Evolutionary conservation across 1,139 yeast species (phyloP).

Genomic region (Magnusiomyces paraingens): DNA sequence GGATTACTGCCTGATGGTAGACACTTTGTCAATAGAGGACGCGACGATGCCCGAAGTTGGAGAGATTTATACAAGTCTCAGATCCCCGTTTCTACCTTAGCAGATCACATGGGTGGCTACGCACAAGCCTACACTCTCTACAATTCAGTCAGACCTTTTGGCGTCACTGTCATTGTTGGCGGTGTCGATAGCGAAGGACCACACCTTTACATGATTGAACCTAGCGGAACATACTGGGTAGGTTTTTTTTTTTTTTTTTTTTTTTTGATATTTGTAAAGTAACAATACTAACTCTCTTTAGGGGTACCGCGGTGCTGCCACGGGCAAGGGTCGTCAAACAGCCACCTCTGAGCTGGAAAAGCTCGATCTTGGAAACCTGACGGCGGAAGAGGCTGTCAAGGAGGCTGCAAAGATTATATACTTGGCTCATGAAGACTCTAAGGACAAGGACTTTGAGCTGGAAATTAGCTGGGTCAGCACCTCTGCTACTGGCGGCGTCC

Average conservation of each 20-base stretch:
- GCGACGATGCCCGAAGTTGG: slow-evolving; percentile 85
- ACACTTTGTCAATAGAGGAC: slow-evolving; percentile 83
- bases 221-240: slow-evolving; percentile 90
- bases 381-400: slow-evolving; percentile 77
- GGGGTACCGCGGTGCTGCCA: slow-evolving; percentile 94
- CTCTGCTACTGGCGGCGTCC: slow-evolving; percentile 74
- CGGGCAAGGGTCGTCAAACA: slow-evolving; percentile 96
- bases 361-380: slow-evolving; percentile 61
- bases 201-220: slow-evolving; percentile 94
- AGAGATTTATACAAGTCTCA: slow-evolving; percentile 70
- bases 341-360: slow-evolving; percentile 96
- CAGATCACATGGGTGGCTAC: slow-evolving; percentile 83
- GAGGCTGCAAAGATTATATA: slow-evolving; percentile 91
- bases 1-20: slow-evolving; percentile 97
- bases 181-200: slow-evolving; percentile 85
- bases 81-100: slow-evolving; percentile 73
- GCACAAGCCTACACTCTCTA: slow-evolving; percentile 95
- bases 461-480: slow-evolving; percentile 85
- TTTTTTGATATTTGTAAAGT: not conserved
- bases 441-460: slow-evolving; percentile 93
- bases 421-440: slow-evolving; percentile 94
- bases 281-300: not conserved
- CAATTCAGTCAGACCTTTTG: slow-evolving; percentile 96
- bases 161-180: slow-evolving; percentile 85
- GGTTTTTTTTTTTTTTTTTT: too few species aligned